Evolutionary conservation across 2,329 filamentous ascomycete species (phyloP).

Genomic region (Scolecobasidium constrictum): DNA sequence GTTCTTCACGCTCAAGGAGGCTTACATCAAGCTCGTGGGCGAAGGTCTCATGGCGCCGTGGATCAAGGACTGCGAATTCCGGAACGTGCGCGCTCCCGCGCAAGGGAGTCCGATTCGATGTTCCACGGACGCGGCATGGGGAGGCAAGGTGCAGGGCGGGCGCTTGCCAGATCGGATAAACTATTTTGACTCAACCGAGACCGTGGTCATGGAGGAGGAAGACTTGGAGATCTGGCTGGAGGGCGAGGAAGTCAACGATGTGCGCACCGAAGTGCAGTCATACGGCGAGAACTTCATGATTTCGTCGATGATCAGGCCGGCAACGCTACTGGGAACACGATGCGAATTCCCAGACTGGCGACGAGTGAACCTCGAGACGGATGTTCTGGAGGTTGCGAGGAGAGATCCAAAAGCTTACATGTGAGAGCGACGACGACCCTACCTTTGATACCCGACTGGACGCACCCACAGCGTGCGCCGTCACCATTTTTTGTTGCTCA

Average conservation of each 20-base stretch:
- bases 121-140: conserved; percentile 34
- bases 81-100: conserved; percentile 47
- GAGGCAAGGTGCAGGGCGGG: conserved; percentile 24
- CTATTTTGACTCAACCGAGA: conserved; percentile 3
- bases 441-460: neutral
- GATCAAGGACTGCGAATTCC: conserved; percentile 61
- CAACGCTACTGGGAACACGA: conserved; percentile 22
- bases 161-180: neutral
- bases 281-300: conserved; percentile 50
- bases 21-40: conserved; percentile 74
- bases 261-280: conserved; percentile 45
- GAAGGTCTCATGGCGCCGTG: conserved; percentile 65
- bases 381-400: conserved; percentile 20
- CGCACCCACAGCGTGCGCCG: neutral
- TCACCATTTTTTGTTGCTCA: too few species aligned
- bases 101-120: conserved; percentile 31
- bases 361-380: conserved; percentile 35
- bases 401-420: neutral
- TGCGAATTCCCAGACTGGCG: conserved; percentile 29
- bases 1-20: conserved; percentile 69
- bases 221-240: conserved; percentile 41
- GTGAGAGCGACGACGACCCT: neutral
- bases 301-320: conserved; percentile 37
- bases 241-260: conserved; percentile 36
- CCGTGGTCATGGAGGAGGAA: conserved; percentile 21